Evolutionary conservation across 257 asterid species (phyloP).

Genomic region (Jacaranda mimosifolia): DNA sequence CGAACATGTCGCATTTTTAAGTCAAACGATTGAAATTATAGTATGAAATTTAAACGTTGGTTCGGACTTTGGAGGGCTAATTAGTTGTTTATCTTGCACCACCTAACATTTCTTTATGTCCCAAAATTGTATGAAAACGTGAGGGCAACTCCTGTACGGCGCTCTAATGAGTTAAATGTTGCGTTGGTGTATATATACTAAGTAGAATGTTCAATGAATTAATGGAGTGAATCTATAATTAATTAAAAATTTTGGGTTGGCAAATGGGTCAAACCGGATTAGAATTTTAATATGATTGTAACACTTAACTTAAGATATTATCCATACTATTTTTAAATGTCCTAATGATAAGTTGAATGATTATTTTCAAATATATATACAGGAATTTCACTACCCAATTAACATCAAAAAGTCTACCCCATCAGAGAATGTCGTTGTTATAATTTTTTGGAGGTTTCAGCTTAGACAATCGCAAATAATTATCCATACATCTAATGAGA

Average conservation of each 20-base stretch:
- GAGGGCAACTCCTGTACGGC: conserved; percentile 40
- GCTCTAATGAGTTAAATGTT: conserved; percentile 10
- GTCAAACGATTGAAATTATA: conserved; percentile 30
- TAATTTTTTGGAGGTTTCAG: too few species aligned
- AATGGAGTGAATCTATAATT: conserved; percentile 23
- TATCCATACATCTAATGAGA: too few species aligned
- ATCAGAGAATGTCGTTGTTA: too few species aligned
- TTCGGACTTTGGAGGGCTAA: conserved; percentile 7
- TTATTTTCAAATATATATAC: not conserved
- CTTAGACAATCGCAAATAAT: too few species aligned
- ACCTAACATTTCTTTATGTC: conserved; percentile 33
- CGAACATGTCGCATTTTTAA: conserved; percentile 39
- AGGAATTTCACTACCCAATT: not conserved
- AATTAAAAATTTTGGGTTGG: conserved; percentile 10
- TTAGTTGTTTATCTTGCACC: conserved; percentile 16
- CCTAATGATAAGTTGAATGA: not conserved
- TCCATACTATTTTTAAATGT: not conserved
- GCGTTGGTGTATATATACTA: not conserved
- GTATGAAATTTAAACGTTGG: conserved; percentile 25
- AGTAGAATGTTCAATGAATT: conserved; percentile 36
- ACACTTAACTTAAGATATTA: not conserved
- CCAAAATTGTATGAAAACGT: conserved; percentile 38
- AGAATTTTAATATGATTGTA: not conserved
- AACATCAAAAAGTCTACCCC: too few species aligned
- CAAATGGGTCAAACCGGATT: conserved; percentile 3